These are phyloP conservation scores for Kuraishia ogatae DNA, from an alignment of 805 yeast species.

Conservation along the genomic window DNA sequence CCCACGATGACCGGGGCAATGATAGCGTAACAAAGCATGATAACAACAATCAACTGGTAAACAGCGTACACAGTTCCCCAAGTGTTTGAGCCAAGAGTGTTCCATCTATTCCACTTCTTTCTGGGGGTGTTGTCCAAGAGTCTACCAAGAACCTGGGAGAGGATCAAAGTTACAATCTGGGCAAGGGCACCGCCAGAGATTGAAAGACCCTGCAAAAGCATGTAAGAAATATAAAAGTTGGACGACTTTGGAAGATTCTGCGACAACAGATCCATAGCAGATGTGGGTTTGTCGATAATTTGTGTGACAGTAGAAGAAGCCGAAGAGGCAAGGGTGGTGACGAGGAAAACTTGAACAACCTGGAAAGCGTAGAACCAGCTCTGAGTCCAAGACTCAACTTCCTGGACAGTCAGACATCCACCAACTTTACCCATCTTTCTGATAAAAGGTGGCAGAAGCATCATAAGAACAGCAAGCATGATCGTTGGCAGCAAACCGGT, in stretches of 20 bases:
- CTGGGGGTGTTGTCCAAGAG: slow-evolving; percentile 84
- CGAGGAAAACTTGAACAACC: slow-evolving; percentile 62
- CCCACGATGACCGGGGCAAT: slow-evolving; percentile 69
- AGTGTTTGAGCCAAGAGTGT: slow-evolving; percentile 52
- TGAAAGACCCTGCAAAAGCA: slow-evolving; percentile 74
- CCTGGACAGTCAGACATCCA: slow-evolving; percentile 65
- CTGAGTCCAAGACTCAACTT: slow-evolving; percentile 76
- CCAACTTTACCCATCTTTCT: slow-evolving; percentile 65
- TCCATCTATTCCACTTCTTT: slow-evolving; percentile 77
- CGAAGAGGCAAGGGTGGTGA: slow-evolving; percentile 64
- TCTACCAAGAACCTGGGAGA: slow-evolving; percentile 62
- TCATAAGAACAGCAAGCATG: slow-evolving; percentile 73
- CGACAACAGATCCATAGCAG: slow-evolving; percentile 71
- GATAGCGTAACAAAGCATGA: slow-evolving; percentile 67
- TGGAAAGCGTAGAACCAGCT: slow-evolving; percentile 77
- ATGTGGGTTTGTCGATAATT: slow-evolving; percentile 51
- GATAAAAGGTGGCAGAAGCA: slow-evolving; percentile 78
- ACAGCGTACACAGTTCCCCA: slow-evolving; percentile 83
- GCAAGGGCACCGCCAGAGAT: slow-evolving; percentile 68
- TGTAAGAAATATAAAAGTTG: slow-evolving; percentile 80
- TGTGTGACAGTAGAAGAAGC: slow-evolving; percentile 60
- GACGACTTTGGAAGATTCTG: slow-evolving; percentile 80
- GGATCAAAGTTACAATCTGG: slow-evolving; percentile 65
- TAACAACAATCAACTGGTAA: slow-evolving; percentile 65
- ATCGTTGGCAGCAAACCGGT: slow-evolving; percentile 85